Evolutionary conservation across 352 stramenopile genomes (phyloP).

Genomic region (Phytophthora citrophthora): DNA sequence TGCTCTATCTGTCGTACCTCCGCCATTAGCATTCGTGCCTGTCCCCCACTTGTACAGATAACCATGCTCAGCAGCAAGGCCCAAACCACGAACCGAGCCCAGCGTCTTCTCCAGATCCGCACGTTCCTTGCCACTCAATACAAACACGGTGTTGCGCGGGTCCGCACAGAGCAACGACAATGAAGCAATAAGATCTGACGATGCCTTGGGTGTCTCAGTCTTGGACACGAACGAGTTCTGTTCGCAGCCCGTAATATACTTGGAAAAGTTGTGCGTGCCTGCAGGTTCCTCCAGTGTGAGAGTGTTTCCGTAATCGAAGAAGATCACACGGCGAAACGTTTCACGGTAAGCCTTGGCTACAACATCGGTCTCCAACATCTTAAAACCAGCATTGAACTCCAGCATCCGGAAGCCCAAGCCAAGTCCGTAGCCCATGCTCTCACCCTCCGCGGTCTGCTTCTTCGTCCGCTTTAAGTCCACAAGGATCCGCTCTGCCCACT

Average conservation of each 20-base stretch:
- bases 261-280: conserved; percentile 75
- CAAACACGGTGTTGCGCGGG: conserved; percentile 98
- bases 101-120: conserved; percentile 94
- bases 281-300: conserved; percentile 91
- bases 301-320: conserved; percentile 99
- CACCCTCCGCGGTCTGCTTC: conserved; percentile 87
- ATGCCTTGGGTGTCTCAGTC: conserved; percentile 37
- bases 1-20: conserved; percentile 42
- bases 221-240: conserved; percentile 41
- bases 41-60: conserved; percentile 97
- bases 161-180: conserved; percentile 94
- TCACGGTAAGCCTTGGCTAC: conserved; percentile 91
- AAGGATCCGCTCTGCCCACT: conserved; percentile 98
- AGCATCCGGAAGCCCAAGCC: conserved; percentile 97
- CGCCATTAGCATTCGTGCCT: conserved; percentile 35
- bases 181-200: conserved; percentile 83
- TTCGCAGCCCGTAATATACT: conserved; percentile 69
- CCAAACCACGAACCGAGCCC: conserved; percentile 94
- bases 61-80: conserved; percentile 97
- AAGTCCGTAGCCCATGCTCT: conserved; percentile 94
- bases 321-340: conserved; percentile 91
- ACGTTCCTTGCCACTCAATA: conserved; percentile 97
- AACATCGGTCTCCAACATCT: conserved; percentile 91
- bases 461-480: conserved; percentile 97
- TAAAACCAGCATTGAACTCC: conserved; percentile 97